These are phyloP conservation scores for Lentithecium fluviatile DNA, from an alignment of 495 filamentous ascomycete species.

Conservation along the genomic window DNA sequence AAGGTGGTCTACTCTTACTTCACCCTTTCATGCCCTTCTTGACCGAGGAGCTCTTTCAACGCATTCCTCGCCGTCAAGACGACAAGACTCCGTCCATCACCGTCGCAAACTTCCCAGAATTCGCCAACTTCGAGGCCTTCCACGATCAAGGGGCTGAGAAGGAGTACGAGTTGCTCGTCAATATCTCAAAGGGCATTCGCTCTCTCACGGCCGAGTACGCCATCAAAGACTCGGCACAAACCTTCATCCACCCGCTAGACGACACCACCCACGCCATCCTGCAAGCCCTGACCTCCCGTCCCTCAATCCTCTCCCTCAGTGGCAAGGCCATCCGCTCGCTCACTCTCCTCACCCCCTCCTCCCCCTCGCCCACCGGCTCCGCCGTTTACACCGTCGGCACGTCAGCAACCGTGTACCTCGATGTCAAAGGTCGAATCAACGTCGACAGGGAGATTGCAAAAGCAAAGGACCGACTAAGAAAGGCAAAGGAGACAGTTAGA, in stretches of 20 bases:
- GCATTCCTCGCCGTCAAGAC: slow-evolving; percentile 61
- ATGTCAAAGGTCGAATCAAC: slow-evolving; percentile 68
- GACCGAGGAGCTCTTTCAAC: slow-evolving; percentile 60
- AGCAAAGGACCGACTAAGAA: slow-evolving; percentile 41
- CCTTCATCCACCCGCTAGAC: slow-evolving; percentile 43
- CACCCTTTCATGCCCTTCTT: slow-evolving; percentile 70
- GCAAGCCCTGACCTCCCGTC: slow-evolving; percentile 38
- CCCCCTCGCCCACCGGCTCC: slow-evolving; percentile 62
- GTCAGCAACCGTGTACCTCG: slow-evolving; percentile 65
- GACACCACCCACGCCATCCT: slow-evolving; percentile 31
- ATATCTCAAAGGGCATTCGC: slow-evolving; percentile 50
- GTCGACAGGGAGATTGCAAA: slow-evolving; percentile 47
- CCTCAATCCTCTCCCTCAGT: slow-evolving; percentile 43
- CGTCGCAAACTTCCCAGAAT: slow-evolving; percentile 62
- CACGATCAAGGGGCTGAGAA: slow-evolving; percentile 48
- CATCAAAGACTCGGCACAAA: slow-evolving; percentile 53
- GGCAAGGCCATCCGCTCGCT: slow-evolving; percentile 42
- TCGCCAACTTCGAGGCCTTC: slow-evolving; percentile 40
- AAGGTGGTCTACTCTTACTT: slow-evolving; percentile 64
- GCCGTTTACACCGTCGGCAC: slow-evolving; percentile 68
- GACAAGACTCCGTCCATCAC: slow-evolving; percentile 68
- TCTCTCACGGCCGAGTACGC: slow-evolving; percentile 50
- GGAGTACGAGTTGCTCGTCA: no score
- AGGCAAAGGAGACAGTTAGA: slow-evolving; percentile 40
- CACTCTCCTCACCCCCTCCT: slow-evolving; percentile 52